A percentile compares a stretch with the other conserved stretches of the same genome.
phyloP scores from a whole-genome alignment of 2,329 filamentous ascomycete genomes.

The Neurospora crassa region DNA sequence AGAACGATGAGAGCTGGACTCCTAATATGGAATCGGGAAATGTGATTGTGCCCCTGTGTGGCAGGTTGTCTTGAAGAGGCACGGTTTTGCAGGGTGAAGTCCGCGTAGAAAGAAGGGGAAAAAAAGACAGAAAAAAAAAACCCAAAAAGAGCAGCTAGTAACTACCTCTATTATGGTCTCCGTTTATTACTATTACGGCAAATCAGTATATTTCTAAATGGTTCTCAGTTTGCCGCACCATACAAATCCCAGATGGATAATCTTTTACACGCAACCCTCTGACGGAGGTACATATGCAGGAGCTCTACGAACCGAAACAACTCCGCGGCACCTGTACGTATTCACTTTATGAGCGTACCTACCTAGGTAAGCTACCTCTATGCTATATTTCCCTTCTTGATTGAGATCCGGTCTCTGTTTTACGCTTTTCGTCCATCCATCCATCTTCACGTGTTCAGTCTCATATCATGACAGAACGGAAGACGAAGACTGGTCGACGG shows the following conservation, averaged over 20 bases:
- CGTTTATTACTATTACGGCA: neutral
- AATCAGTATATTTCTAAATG: no score
- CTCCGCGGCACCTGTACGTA: neutral
- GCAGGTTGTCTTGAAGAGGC: neutral
- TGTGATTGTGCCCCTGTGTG: neutral
- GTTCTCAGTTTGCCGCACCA: neutral
- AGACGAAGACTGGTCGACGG: no score
- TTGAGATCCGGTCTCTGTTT: neutral
- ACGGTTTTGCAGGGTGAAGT: neutral
- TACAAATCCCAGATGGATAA: neutral
- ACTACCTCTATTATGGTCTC: neutral
- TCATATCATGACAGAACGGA: no score
- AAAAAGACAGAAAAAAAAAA: no score
- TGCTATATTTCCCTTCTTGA: neutral
- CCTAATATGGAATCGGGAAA: neutral
- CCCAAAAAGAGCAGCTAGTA: no score
- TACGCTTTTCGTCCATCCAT: neutral
- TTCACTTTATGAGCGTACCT: neutral
- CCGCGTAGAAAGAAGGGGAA: neutral
- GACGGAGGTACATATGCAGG: no score
- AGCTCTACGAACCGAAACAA: neutral
- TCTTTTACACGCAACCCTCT: neutral
- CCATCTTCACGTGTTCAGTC: no score
- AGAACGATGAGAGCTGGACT: neutral
- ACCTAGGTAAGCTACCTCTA: neutral